Conservation (phyloP, 352 stramenopile genomes). For the Pythium brachiatum region DNA sequence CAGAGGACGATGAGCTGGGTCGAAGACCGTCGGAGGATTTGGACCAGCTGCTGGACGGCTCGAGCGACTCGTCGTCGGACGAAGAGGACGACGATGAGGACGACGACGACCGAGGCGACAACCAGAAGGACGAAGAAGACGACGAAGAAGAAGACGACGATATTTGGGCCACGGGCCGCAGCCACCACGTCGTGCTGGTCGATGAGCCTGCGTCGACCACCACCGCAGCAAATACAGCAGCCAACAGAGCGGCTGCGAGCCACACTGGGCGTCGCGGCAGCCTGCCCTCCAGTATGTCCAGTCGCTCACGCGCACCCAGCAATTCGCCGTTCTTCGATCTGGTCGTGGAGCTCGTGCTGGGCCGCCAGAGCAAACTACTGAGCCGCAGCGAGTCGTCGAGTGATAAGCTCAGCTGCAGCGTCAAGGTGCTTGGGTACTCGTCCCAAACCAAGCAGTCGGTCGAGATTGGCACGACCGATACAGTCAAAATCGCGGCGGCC, state of each 20-base stretch:
- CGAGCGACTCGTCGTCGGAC: conserved; percentile 14
- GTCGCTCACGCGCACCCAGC: not conserved
- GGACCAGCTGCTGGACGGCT: not conserved
- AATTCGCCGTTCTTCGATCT: conserved; percentile 23
- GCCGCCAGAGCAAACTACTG: conserved; percentile 47
- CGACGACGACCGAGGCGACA: not conserved
- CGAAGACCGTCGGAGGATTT: conserved; percentile 2
- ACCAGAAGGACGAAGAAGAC: conserved; percentile 15
- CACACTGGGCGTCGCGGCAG: not conserved
- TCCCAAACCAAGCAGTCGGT: conserved; percentile 38
- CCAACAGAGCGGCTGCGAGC: not conserved
- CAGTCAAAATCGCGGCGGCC: conserved; percentile 46
- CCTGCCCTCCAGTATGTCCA: not conserved
- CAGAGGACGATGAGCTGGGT: not conserved
- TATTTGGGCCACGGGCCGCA: conserved; percentile 14
- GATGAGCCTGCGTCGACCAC: conserved; percentile 6
- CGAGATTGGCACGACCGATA: conserved; percentile 61
- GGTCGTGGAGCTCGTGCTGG: conserved; percentile 57
- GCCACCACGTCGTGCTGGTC: conserved; percentile 1
- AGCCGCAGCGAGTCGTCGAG: conserved; percentile 33
- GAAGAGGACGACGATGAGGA: conserved; percentile 17
- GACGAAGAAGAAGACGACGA: conserved; percentile 28
- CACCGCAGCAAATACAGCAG: conserved; percentile 9
- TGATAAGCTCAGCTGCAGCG: conserved; percentile 53
- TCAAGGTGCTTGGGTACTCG: conserved; percentile 50